Conservation (phyloP, 768 basidiomycete species). For the Daedaleopsis sinensis region DNA sequence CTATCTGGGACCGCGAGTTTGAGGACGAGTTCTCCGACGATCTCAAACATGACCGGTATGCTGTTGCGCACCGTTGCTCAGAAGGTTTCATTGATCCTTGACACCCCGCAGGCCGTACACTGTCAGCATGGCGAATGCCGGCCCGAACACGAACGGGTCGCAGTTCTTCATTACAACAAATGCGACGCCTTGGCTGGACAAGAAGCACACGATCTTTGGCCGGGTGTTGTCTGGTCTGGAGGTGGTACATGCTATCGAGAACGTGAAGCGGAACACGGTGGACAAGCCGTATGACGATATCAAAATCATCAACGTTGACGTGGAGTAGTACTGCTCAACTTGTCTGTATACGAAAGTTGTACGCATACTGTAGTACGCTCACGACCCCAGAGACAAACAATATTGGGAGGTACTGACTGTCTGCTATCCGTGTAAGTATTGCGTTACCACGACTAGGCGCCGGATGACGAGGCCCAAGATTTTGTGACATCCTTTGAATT, state of each 20-base stretch:
- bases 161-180: slow-evolving; percentile 99
- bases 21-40: slow-evolving; percentile 94
- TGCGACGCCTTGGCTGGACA: slow-evolving; percentile 91
- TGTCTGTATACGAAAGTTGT: not conserved
- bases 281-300: slow-evolving; percentile 95
- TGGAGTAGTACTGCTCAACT: slow-evolving; percentile 48
- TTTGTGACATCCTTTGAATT: too few relatives aligned
- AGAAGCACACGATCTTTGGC: slow-evolving; percentile 92
- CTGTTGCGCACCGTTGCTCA: slow-evolving; percentile 6
- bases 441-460: too few relatives aligned
- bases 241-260: slow-evolving; percentile 90
- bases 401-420: too few relatives aligned
- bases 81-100: not conserved
- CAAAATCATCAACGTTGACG: slow-evolving; percentile 81
- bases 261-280: slow-evolving; percentile 79
- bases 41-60: slow-evolving; percentile 86
- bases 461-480: too few relatives aligned
- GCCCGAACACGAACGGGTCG: slow-evolving; percentile 88
- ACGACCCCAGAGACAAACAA: too few relatives aligned
- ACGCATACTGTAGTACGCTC: not conserved
- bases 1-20: slow-evolving; percentile 89
- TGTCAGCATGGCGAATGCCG: slow-evolving; percentile 94
- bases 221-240: slow-evolving; percentile 86
- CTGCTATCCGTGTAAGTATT: too few relatives aligned
- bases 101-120: slow-evolving; percentile 76